Base-by-base conservation (phyloP, 2,329 filamentous ascomycete species). In the Fusarium vanettenii region DNA sequence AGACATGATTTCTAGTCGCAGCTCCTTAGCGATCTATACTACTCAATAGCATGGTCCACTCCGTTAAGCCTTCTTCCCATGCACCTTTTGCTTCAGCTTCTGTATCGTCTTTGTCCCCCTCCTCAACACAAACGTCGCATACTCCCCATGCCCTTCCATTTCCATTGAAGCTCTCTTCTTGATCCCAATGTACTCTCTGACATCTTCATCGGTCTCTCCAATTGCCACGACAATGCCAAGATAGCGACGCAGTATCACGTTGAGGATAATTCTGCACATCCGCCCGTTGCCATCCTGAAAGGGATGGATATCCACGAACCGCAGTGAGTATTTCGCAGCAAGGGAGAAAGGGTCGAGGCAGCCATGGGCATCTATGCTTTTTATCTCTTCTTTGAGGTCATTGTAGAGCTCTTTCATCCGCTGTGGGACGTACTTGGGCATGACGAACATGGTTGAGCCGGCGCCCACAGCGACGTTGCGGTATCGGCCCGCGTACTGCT, bases 281-380 rank as follows among this genome's bases (percentile, higher is more conserved):
- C 83, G 69, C 0, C 83, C 83, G 31, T 86, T 86, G 0, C 83
- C 83, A 29, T 85, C 83, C 13, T 78, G 76, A 27, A 86, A 86
- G 0, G 82, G 84, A 11, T 86, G 82, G 2, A 85, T 85, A 8
- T 78, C 76, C 13, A 85, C 79, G 33, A 85, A 82, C 4, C 72
- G 56, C 3, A 79, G 63, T 0, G 78, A 78, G 18, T 80, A 79
- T 16, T 82, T 81, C 0, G 80, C 50, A 0, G 79, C 80, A 1
- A 82, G 41, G 0, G 79, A 81, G 35, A 82, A 79, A 0, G 80
- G 79, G n/a, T 82, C 80, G 1, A 82, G 52, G 3, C 5, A 20
- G 0, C 63, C 39, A 2, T 25, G 41, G 7, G 39, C 5, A 8
- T 71, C 63, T 1, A 66, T 77, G 0, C 20, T 6, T 0, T 27